phyloP scores from a whole-genome alignment of 2,329 filamentous ascomycete species.

The Aspergillus pseudoviridinutans region DNA sequence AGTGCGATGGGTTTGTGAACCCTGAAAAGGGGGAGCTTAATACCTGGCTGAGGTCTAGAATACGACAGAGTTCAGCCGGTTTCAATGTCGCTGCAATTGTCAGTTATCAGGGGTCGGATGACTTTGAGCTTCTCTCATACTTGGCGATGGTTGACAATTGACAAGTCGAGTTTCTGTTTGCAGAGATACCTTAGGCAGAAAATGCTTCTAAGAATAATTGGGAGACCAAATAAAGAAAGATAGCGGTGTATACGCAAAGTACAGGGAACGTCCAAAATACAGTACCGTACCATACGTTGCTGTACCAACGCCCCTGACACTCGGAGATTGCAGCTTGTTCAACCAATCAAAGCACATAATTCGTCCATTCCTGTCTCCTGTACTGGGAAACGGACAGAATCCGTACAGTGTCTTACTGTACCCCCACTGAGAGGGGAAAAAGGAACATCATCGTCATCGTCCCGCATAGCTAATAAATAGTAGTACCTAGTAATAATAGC shows the following conservation, averaged over 20 bases:
- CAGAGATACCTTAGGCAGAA: background rate
- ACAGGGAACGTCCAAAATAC: background rate
- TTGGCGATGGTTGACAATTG: too few relatives aligned
- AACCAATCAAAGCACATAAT: background rate
- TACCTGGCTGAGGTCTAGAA: too few relatives aligned
- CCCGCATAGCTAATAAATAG: background rate
- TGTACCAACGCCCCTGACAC: background rate
- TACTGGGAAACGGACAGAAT: background rate
- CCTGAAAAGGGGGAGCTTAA: too few relatives aligned
- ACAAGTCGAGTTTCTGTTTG: too few relatives aligned
- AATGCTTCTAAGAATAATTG: background rate
- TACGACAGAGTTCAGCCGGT: too few relatives aligned
- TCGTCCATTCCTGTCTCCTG: background rate
- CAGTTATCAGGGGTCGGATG: too few relatives aligned
- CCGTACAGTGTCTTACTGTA: background rate
- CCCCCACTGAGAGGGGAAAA: background rate
- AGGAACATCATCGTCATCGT: background rate
- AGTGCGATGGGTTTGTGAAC: too few relatives aligned
- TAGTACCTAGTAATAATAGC: background rate
- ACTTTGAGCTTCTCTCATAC: too few relatives aligned
- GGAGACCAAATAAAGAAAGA: background rate
- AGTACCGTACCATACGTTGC: background rate
- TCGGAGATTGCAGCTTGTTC: background rate
- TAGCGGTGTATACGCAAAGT: background rate
- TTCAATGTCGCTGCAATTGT: too few relatives aligned